Percentiles rank a stretch among this genome's conserved stretches.
These are phyloP conservation scores for Talaromyces wortmannii DNA, from an alignment of 495 filamentous ascomycete genomes.

Conservation along the genomic window DNA sequence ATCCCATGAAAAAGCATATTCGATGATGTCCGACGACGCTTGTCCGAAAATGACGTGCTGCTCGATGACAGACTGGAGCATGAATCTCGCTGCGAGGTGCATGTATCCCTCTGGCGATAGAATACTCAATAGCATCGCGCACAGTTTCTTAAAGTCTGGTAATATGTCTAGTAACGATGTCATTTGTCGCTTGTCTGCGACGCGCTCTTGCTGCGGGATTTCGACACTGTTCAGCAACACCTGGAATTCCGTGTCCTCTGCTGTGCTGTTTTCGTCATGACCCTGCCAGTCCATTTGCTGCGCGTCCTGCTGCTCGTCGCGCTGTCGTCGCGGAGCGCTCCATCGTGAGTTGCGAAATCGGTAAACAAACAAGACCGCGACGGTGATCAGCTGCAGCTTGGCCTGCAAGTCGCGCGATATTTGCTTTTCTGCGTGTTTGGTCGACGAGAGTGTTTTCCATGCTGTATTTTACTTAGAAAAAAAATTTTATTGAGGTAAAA, in stretches of 20 bases:
- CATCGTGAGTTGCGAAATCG: background rate
- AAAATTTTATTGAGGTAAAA: background rate
- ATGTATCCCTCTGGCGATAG: conserved; percentile 27
- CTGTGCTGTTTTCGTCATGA: background rate
- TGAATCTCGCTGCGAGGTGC: conserved; percentile 36
- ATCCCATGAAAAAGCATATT: background rate
- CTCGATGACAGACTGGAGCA: conserved; percentile 44
- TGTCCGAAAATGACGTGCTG: conserved; percentile 29
- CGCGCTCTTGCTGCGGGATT: background rate
- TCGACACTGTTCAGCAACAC: background rate
- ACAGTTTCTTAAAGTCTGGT: conserved; percentile 41
- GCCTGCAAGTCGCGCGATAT: conserved; percentile 18
- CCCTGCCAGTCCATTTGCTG: background rate
- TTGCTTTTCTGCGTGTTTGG: conserved; percentile 1
- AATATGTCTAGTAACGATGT: conserved; percentile 33
- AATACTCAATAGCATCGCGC: conserved; percentile 19
- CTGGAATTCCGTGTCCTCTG: conserved; percentile 1
- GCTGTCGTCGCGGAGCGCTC: background rate
- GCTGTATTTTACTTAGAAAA: background rate
- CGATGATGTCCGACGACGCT: conserved; percentile 13
- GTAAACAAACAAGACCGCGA: conserved; percentile 8
- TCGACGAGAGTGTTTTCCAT: background rate
- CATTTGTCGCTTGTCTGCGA: background rate
- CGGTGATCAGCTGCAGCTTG: conserved; percentile 18
- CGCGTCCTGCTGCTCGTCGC: background rate